Evolutionary conservation across 192 early-diverging fungal species (phyloP).

Genomic region (Gaertneriomyces sp.): DNA sequence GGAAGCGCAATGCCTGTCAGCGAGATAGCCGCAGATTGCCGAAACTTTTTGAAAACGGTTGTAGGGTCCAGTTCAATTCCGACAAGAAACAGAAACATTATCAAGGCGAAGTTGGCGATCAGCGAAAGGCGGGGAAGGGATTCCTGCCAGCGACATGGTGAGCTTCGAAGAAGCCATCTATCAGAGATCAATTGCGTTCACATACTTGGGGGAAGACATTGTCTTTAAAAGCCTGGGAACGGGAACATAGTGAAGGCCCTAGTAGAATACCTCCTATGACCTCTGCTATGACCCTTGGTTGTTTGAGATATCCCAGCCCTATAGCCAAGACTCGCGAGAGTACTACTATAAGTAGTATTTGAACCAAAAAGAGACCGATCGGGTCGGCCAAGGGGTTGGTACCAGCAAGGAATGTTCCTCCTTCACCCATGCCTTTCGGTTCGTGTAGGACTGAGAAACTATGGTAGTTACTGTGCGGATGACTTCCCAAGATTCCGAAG

Average conservation of each 20-base stretch:
- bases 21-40: conserved; percentile 54
- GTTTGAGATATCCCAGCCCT: conserved; percentile 56
- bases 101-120: conserved; percentile 84
- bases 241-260: conserved; percentile 80
- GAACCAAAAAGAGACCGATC: conserved; percentile 74
- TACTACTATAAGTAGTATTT: conserved; percentile 57
- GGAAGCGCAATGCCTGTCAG: conserved; percentile 78
- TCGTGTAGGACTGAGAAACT: too few species aligned
- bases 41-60: conserved; percentile 24
- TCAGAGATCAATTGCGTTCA: not conserved
- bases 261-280: conserved; percentile 86
- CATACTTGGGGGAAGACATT: conserved; percentile 66
- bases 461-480: too few species aligned
- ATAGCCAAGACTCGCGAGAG: conserved; percentile 68
- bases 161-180: too few species aligned
- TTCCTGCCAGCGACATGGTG: not conserved
- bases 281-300: conserved; percentile 90
- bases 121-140: conserved; percentile 72
- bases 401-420: conserved; percentile 23
- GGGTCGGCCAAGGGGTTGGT: conserved; percentile 49
- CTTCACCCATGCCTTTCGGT: not conserved
- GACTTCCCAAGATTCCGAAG: too few species aligned
- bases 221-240: conserved; percentile 60
- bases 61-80: conserved; percentile 42
- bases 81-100: conserved; percentile 81